A percentile compares a stretch with the other conserved stretches of the same genome.
Conservation (phyloP, 225 moss, liverwort and hornwort species). For the Thuidium tamariscinum region DNA sequence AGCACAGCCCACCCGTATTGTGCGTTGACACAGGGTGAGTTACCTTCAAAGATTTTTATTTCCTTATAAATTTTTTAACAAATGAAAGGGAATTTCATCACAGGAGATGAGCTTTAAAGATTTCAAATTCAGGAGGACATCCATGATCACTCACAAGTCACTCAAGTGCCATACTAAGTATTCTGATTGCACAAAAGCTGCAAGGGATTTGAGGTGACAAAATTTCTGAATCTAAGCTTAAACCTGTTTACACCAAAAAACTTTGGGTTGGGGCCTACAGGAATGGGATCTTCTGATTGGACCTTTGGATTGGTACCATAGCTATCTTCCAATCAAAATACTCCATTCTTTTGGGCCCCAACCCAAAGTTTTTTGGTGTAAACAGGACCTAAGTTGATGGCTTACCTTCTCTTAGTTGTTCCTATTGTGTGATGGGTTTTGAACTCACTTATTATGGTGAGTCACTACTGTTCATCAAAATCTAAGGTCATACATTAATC, state of each 20-base stretch:
- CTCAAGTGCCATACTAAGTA: neutral
- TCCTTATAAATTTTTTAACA: too few relatives aligned
- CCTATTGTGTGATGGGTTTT: neutral
- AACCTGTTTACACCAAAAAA: too few relatives aligned
- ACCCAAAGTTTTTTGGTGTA: too few relatives aligned
- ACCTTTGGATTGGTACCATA: too few relatives aligned
- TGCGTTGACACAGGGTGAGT: neutral
- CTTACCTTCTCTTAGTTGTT: neutral
- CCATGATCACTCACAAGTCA: rapidly evolving
- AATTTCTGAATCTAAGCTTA: neutral
- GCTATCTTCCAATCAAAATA: too few relatives aligned
- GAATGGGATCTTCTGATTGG: too few relatives aligned
- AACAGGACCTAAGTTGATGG: neutral
- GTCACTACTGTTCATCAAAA: neutral
- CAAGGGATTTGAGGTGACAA: neutral
- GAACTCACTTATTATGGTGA: neutral
- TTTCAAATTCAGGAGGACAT: neutral
- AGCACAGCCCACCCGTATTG: neutral
- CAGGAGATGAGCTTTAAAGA: too few relatives aligned
- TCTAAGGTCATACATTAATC: neutral
- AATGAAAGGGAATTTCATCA: too few relatives aligned
- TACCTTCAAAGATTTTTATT: too few relatives aligned
- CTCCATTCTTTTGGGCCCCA: too few relatives aligned
- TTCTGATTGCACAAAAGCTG: neutral
- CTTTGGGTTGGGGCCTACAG: too few relatives aligned